These are phyloP conservation scores for Plectosphaerella sp. DNA, from an alignment of 2,329 filamentous ascomycete species.

Conservation along the genomic window DNA sequence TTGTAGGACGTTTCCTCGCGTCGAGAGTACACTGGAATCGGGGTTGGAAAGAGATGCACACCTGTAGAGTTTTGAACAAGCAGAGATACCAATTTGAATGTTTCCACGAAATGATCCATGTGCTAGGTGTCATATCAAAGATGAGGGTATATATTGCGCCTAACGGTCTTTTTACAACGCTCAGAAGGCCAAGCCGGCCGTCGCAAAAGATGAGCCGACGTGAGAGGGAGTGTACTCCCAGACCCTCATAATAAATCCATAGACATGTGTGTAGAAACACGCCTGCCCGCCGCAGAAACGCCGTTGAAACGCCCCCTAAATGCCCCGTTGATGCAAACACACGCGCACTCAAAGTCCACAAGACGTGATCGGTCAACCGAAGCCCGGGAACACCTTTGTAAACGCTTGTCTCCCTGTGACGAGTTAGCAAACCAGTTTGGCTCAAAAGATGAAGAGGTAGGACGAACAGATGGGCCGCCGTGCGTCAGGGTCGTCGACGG, in stretches of 20 bases:
- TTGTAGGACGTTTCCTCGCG: too few relatives aligned
- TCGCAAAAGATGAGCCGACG: too few relatives aligned
- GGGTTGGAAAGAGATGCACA: neutral
- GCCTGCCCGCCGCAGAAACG: neutral
- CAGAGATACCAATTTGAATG: too few relatives aligned
- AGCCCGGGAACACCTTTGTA: slow-evolving; percentile 38
- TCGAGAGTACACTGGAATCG: neutral
- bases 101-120: neutral
- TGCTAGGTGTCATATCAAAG: too few relatives aligned
- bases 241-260: neutral
- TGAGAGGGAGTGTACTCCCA: neutral
- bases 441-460: neutral
- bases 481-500: slow-evolving; percentile 37
- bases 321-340: neutral
- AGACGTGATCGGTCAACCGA: slow-evolving; percentile 10
- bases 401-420: slow-evolving; percentile 35
- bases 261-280: neutral
- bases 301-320: neutral
- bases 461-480: slow-evolving; percentile 34
- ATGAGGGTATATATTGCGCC: neutral
- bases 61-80: neutral
- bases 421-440: neutral
- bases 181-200: neutral
- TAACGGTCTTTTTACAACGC: neutral
- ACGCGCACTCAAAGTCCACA: neutral